Evolutionary conservation across 2,329 filamentous ascomycete genomes (phyloP).

Genomic region (Aureobasidium vineae): DNA sequence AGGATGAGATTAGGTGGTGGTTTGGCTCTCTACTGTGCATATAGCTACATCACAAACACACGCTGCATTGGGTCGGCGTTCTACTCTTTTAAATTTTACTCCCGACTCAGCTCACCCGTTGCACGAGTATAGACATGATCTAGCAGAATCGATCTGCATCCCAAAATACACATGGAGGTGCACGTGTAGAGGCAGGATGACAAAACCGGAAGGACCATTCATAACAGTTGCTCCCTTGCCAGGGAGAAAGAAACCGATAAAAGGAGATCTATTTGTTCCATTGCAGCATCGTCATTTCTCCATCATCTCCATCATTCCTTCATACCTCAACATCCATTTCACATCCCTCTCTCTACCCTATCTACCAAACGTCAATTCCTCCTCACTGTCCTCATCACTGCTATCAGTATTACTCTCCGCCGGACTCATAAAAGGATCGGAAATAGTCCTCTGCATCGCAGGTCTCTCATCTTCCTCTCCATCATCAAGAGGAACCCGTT

Average conservation of each 20-base stretch:
- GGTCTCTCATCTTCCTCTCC: neutral
- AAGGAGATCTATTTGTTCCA: neutral
- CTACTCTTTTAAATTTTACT: neutral
- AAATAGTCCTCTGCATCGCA: neutral
- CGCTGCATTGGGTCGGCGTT: neutral
- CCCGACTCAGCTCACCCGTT: no score
- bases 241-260: neutral
- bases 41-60: neutral
- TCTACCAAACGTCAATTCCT: neutral
- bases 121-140: no score
- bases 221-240: no score
- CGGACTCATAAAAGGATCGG: neutral
- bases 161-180: no score
- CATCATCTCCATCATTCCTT: neutral
- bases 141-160: no score
- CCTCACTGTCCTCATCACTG: neutral
- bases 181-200: no score
- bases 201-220: no score
- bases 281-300: neutral
- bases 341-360: neutral
- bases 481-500: slow-evolving; percentile 33
- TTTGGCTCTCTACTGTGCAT: neutral
- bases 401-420: slow-evolving; percentile 4
- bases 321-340: neutral
- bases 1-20: neutral